Conservation (phyloP, 2,329 filamentous ascomycete genomes). For the Bipolaris zeicola region DNA sequence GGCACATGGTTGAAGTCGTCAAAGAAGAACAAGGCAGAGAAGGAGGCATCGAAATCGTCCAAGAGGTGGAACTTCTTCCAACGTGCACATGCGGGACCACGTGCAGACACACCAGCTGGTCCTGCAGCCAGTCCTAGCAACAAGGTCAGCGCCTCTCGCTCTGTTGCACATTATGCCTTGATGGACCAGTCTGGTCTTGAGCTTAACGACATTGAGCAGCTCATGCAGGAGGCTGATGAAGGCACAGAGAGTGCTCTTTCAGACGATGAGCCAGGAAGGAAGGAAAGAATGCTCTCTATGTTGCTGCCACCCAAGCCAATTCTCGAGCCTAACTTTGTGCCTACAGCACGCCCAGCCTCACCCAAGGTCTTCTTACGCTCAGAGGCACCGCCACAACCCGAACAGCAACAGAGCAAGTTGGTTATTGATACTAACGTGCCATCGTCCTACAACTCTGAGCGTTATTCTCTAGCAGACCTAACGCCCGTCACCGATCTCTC, state of each 20-base stretch:
- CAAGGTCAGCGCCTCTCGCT: constrained; percentile 43
- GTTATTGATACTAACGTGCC: constrained; percentile 30
- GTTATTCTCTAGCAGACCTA: constrained; percentile 31
- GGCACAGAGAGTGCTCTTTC: constrained; percentile 26
- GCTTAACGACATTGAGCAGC: constrained; percentile 53
- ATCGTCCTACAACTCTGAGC: constrained; percentile 12
- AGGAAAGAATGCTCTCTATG: constrained; percentile 46
- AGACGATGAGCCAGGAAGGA: constrained; percentile 31
- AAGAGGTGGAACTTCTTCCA: constrained; percentile 67
- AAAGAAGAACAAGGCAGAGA: constrained; percentile 35
- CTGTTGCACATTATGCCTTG: constrained; percentile 64
- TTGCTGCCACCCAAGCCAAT: constrained; percentile 46
- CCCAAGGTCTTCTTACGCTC: constrained; percentile 44
- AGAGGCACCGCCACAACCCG: constrained; percentile 20
- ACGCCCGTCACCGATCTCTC: constrained; percentile 46
- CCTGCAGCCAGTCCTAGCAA: constrained; percentile 50
- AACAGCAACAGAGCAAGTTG: constrained; percentile 23
- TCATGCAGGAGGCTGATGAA: constrained; percentile 52
- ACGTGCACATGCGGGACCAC: constrained; percentile 50
- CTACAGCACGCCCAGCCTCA: constrained; percentile 40
- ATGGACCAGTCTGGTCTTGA: constrained; percentile 56
- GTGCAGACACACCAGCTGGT: constrained; percentile 39
- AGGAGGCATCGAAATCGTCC: constrained; percentile 46
- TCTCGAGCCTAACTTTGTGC: constrained; percentile 35
- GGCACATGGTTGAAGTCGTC: constrained; percentile 47